A percentile compares a stretch with the other conserved stretches of the same genome.
These are phyloP conservation scores for Monosporozyma unispora DNA, from an alignment of 805 yeast species.

Conservation along the genomic window DNA sequence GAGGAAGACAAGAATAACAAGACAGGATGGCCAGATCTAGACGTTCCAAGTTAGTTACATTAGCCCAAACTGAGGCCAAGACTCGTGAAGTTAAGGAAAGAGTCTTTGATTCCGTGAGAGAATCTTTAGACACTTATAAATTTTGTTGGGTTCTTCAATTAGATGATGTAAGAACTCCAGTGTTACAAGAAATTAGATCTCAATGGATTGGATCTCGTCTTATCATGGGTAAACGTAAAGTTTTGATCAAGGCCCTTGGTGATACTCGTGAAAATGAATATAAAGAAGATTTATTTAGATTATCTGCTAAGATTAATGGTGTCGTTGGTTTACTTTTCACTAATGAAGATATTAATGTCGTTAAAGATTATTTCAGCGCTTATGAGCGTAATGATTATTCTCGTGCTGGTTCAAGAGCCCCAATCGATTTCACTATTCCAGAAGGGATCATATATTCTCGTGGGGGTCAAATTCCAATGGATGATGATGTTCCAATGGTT, in stretches of 20 bases:
- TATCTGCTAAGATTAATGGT: constrained; percentile 59
- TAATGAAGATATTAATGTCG: constrained; percentile 80
- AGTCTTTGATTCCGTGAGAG: constrained; percentile 84
- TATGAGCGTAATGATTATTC: constrained; percentile 77
- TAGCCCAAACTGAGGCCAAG: constrained; percentile 93
- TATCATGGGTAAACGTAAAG: constrained; percentile 86
- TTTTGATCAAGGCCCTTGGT: constrained; percentile 87
- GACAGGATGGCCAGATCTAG: constrained; percentile 91
- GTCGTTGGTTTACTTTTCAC: constrained; percentile 85
- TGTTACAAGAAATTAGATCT: constrained; percentile 81
- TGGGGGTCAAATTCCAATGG: constrained; percentile 84
- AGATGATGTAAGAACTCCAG: constrained; percentile 93
- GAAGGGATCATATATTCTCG: constrained; percentile 88
- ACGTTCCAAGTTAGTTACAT: constrained; percentile 90
- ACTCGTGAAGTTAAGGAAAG: constrained; percentile 88
- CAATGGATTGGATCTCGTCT: constrained; percentile 91
- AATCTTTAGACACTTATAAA: constrained; percentile 64
- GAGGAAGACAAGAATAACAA: background rate
- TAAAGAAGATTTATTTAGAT: constrained; percentile 67
- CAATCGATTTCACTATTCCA: constrained; percentile 78
- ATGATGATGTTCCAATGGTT: constrained; percentile 94
- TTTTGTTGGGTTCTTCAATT: constrained; percentile 80
- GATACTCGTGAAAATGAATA: constrained; percentile 82
- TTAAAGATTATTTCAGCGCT: constrained; percentile 73
- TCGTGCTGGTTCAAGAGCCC: constrained; percentile 79